Percentiles rank a stretch among this genome's conserved stretches.
These are phyloP conservation scores for Colletotrichum camelliae DNA, from an alignment of 2,329 filamentous ascomycete species.

Conservation along the genomic window DNA sequence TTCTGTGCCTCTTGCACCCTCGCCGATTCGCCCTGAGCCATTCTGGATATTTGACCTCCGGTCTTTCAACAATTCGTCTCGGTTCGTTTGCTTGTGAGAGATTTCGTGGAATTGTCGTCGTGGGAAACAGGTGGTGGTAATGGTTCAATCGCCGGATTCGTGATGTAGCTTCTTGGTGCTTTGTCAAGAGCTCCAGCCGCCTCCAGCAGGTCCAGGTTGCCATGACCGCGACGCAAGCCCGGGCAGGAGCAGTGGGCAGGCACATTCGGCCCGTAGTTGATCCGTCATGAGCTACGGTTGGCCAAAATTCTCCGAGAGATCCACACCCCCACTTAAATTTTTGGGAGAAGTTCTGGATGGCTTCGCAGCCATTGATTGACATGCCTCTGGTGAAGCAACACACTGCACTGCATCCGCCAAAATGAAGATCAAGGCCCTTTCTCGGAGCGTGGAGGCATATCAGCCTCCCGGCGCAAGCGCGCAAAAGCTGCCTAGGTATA, in stretches of 20 bases:
- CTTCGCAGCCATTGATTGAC: not conserved
- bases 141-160: conserved; percentile 15
- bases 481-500: conserved; percentile 57
- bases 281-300: conserved; percentile 3
- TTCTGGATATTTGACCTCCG: conserved; percentile 29
- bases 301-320: conserved; percentile 14
- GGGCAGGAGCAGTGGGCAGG: conserved; percentile 2
- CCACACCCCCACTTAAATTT: conserved; percentile 24
- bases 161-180: conserved; percentile 16
- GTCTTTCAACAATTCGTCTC: not conserved
- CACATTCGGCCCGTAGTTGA: conserved; percentile 6
- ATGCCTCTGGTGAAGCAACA: not conserved
- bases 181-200: conserved; percentile 20
- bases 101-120: conserved; percentile 8
- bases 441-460: conserved; percentile 66
- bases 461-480: conserved; percentile 72
- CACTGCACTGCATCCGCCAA: conserved; percentile 3
- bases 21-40: conserved; percentile 64
- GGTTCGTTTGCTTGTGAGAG: not conserved
- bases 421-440: conserved; percentile 71
- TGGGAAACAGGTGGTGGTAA: not conserved
- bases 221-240: conserved; percentile 18
- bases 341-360: conserved; percentile 20
- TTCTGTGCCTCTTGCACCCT: conserved; percentile 89
- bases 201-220: conserved; percentile 19